Evolutionary conservation across 352 stramenopile species (phyloP).

Genomic region (Globisporangium spiculum): DNA sequence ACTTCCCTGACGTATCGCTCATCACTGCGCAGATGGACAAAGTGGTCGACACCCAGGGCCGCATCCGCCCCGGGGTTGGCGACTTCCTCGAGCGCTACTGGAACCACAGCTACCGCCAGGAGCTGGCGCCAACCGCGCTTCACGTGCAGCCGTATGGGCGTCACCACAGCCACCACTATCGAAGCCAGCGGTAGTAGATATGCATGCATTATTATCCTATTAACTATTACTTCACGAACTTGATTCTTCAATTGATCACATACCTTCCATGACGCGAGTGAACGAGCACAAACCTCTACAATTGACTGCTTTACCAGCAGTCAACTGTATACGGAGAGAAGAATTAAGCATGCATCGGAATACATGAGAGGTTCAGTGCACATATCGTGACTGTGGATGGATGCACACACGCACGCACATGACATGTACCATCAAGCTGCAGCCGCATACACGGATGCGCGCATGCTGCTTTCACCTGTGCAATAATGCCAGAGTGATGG

Average conservation of each 20-base stretch:
- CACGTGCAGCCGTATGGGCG: not conserved
- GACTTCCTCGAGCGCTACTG: conserved; percentile 43
- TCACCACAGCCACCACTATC: conserved; percentile 8
- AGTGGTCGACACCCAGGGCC: conserved; percentile 31
- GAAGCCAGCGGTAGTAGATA: conserved; percentile 1
- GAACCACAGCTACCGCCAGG: conserved; percentile 19
- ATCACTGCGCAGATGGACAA: conserved; percentile 47
- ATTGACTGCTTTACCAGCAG: not conserved
- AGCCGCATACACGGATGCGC: too few relatives aligned
- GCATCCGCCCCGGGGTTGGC: conserved; percentile 36
- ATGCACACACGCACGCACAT: too few relatives aligned
- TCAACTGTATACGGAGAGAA: not conserved
- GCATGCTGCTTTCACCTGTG: not conserved
- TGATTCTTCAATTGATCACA: not conserved
- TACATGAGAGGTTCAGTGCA: not conserved
- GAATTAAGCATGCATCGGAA: not conserved
- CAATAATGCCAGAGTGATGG: not conserved
- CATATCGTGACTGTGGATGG: not conserved
- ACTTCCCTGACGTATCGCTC: conserved; percentile 47
- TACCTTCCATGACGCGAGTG: not conserved
- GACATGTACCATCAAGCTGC: too few relatives aligned
- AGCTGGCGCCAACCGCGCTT: not conserved
- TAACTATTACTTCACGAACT: not conserved
- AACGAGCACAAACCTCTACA: not conserved
- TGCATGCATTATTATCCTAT: not conserved